A percentile compares a stretch with the other conserved stretches of the same genome.
These are phyloP conservation scores for Monilinia fructicola DNA, from an alignment of 2,329 filamentous ascomycete genomes.

Conservation along the genomic window DNA sequence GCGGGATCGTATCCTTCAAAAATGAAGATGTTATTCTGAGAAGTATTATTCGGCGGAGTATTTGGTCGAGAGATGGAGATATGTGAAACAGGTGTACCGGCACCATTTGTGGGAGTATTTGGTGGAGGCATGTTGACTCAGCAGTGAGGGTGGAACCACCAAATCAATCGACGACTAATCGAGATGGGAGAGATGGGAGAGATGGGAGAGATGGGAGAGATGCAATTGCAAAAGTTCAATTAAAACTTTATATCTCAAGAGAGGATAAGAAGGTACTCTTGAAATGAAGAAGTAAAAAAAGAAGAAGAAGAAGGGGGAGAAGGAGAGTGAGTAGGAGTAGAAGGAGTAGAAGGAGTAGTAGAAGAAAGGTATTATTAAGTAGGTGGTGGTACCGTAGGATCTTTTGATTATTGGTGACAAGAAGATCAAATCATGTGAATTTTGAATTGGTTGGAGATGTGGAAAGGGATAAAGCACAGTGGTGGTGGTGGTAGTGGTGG, in stretches of 20 bases:
- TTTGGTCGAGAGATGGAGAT: slow-evolving; percentile 17
- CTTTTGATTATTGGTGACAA: background rate
- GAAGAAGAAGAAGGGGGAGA: too few species aligned
- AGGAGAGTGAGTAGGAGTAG: too few species aligned
- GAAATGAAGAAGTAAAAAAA: too few species aligned
- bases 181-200: background rate
- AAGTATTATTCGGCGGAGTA: background rate
- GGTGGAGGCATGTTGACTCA: slow-evolving; percentile 27
- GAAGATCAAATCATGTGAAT: background rate
- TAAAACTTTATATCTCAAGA: background rate
- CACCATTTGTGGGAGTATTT: slow-evolving; percentile 24
- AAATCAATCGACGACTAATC: background rate
- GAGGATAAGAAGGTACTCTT: background rate
- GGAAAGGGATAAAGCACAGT: background rate
- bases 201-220: too few species aligned
- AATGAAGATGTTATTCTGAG: slow-evolving; percentile 6
- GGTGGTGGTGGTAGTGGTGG: background rate
- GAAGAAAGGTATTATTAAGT: too few species aligned
- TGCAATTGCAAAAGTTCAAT: too few species aligned
- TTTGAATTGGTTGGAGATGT: background rate
- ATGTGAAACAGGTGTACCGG: slow-evolving; percentile 11
- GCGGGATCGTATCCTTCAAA: slow-evolving; percentile 19
- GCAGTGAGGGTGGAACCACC: background rate
- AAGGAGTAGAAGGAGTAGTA: too few species aligned
- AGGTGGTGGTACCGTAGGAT: too few species aligned